Evolutionary conservation across 164 flowering plant genomes (phyloP).

Genomic region (Macadamia tetraphylla): DNA sequence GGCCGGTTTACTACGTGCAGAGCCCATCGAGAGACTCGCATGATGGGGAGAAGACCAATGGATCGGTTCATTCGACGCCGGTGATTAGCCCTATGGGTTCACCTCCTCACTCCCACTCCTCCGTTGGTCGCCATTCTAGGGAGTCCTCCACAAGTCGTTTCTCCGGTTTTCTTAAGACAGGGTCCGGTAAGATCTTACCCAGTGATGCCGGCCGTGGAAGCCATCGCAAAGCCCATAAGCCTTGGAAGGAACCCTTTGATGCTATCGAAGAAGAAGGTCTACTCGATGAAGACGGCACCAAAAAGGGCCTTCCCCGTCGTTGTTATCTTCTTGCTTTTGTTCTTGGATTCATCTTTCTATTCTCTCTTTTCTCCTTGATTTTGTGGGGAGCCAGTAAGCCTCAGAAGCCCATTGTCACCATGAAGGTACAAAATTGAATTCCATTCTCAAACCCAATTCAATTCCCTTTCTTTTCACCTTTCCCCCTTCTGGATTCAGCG

Average conservation of each 20-base stretch:
- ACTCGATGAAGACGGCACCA: conserved; percentile 47
- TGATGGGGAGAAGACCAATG: conserved; percentile 55
- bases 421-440: conserved; percentile 37
- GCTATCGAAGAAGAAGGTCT: conserved; percentile 27
- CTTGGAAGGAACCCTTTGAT: background rate
- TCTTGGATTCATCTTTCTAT: conserved; percentile 60
- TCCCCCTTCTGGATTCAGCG: background rate
- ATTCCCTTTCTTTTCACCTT: background rate
- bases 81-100: conserved; percentile 68
- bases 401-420: conserved; percentile 57
- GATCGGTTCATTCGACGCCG: conserved; percentile 48
- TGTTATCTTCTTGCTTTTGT: conserved; percentile 66
- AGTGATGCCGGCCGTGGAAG: conserved; percentile 32
- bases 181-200: conserved; percentile 57
- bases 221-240: conserved; percentile 33
- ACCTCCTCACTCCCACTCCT: conserved; percentile 83
- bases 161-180: conserved; percentile 24
- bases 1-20: conserved; percentile 71
- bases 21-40: conserved; percentile 72
- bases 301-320: conserved; percentile 39
- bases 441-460: background rate
- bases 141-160: conserved; percentile 74
- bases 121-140: conserved; percentile 78
- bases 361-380: conserved; percentile 62
- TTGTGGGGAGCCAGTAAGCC: conserved; percentile 70